Conservation (phyloP, 495 filamentous ascomycete genomes). For the Paragyromitra xinjiangensis region DNA sequence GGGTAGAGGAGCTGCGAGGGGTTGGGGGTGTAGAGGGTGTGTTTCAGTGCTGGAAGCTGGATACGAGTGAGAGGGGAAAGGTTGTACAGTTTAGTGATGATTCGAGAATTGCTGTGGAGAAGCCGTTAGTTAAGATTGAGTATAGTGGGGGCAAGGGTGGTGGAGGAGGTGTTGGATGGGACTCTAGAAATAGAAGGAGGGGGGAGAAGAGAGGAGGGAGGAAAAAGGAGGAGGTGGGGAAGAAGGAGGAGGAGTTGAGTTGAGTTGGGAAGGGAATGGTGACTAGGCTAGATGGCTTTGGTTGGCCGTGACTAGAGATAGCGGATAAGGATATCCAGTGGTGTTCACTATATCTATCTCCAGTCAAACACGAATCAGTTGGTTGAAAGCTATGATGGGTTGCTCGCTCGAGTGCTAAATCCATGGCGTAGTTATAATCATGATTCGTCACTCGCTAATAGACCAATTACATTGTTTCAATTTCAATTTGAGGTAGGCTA, state of each 20-base stretch:
- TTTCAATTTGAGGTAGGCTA: no score
- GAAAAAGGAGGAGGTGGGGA: constrained; percentile 4
- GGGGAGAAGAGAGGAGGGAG: neutral
- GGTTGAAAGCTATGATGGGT: no score
- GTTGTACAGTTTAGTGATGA: constrained; percentile 59
- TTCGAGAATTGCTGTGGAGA: constrained; percentile 33
- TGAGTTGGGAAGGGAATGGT: constrained; percentile 4
- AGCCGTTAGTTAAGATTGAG: constrained; percentile 27
- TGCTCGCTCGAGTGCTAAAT: neutral
- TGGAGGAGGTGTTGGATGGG: neutral
- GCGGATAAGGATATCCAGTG: neutral
- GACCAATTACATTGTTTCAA: no score
- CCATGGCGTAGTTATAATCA: neutral
- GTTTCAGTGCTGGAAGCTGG: constrained; percentile 77
- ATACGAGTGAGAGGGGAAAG: constrained; percentile 74
- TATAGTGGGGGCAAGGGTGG: constrained; percentile 4
- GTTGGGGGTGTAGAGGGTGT: constrained; percentile 70
- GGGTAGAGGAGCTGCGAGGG: constrained; percentile 71
- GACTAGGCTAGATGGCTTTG: neutral
- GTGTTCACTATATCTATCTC: no score
- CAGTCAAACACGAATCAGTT: no score
- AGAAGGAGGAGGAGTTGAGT: constrained; percentile 7
- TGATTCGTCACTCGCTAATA: neutral
- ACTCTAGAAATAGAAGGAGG: neutral
- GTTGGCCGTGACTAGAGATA: neutral